phyloP scores from a whole-genome alignment of 768 basidiomycete species.

The Boletus tomentosulus region DNA sequence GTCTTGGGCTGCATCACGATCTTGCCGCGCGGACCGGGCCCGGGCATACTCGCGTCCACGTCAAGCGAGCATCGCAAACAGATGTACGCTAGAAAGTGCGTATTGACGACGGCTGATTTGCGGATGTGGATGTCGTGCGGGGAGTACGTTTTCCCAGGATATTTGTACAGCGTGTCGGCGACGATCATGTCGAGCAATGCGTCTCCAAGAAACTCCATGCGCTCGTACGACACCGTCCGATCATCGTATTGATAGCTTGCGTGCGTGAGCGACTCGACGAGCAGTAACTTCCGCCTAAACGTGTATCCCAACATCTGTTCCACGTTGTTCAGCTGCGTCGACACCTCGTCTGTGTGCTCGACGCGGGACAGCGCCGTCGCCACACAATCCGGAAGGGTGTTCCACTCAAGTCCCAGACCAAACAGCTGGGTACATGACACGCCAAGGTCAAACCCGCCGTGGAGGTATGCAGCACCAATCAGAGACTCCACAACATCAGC shows the following conservation, averaged over 20 bases:
- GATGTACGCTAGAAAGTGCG: conserved; percentile 65
- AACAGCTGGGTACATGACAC: too few relatives aligned
- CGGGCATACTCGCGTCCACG: conserved; percentile 54
- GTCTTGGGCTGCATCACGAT: conserved; percentile 37
- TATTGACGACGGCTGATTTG: conserved; percentile 68
- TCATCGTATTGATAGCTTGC: conserved; percentile 60
- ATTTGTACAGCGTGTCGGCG: too few relatives aligned
- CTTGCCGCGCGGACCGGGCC: too few relatives aligned
- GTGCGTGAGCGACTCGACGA: conserved; percentile 72
- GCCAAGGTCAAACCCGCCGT: conserved; percentile 63
- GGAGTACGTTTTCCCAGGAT: too few relatives aligned
- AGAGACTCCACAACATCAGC: conserved; percentile 83
- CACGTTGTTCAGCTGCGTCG: conserved; percentile 50
- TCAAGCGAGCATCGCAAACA: conserved; percentile 52
- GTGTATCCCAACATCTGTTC: conserved; percentile 66
- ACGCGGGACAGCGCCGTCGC: conserved; percentile 32
- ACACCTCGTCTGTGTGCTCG: conserved; percentile 35
- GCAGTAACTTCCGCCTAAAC: conserved; percentile 56
- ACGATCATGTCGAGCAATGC: too few relatives aligned
- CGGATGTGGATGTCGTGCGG: conserved; percentile 66
- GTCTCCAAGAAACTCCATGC: too few relatives aligned
- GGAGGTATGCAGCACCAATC: conserved; percentile 72
- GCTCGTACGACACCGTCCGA: conserved; percentile 65
- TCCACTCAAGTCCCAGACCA: conserved; percentile 63
- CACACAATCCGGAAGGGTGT: conserved; percentile 45